Conservation (phyloP, 2,329 filamentous ascomycete species). For the Chrysosporium queenslandicum region DNA sequence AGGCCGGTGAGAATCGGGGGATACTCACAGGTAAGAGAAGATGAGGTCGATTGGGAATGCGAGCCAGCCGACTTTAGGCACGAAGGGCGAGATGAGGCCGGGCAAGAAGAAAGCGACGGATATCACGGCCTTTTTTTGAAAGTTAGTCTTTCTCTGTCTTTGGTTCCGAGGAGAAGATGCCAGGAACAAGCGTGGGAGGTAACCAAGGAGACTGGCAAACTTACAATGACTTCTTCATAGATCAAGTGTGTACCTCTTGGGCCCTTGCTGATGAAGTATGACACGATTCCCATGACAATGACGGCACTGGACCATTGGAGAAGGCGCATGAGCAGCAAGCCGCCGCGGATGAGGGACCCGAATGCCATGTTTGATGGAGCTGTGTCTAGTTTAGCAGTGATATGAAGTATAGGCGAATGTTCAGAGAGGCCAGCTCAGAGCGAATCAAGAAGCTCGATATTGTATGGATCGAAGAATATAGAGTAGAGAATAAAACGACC, state of each 20-base stretch:
- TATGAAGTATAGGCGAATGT: background rate
- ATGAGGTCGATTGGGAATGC: slow-evolving; percentile 35
- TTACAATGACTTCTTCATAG: slow-evolving; percentile 35
- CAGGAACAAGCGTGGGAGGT: background rate
- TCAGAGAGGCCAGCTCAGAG: background rate
- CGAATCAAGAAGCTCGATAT: background rate
- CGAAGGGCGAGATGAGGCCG: slow-evolving; percentile 35
- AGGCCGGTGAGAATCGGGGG: too few species aligned
- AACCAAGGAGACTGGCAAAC: slow-evolving; percentile 14
- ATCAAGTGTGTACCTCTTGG: slow-evolving; percentile 28
- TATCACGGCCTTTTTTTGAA: slow-evolving; percentile 23
- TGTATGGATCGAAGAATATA: background rate
- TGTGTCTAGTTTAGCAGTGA: background rate
- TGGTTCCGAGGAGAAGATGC: background rate
- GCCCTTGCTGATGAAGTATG: slow-evolving; percentile 31
- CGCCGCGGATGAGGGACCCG: slow-evolving; percentile 2
- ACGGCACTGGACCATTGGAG: slow-evolving; percentile 33
- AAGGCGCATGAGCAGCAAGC: slow-evolving; percentile 15
- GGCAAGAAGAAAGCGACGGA: slow-evolving; percentile 37
- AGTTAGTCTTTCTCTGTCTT: background rate
- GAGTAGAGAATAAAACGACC: background rate
- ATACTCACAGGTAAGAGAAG: slow-evolving; percentile 38
- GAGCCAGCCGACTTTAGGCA: slow-evolving; percentile 28
- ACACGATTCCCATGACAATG: slow-evolving; percentile 36
- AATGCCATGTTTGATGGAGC: background rate